Evolutionary conservation across 495 filamentous ascomycete genomes (phyloP), one percentile per base, ranked within the genome.

Genomic region (Parachaetomium inaequale): DNA sequence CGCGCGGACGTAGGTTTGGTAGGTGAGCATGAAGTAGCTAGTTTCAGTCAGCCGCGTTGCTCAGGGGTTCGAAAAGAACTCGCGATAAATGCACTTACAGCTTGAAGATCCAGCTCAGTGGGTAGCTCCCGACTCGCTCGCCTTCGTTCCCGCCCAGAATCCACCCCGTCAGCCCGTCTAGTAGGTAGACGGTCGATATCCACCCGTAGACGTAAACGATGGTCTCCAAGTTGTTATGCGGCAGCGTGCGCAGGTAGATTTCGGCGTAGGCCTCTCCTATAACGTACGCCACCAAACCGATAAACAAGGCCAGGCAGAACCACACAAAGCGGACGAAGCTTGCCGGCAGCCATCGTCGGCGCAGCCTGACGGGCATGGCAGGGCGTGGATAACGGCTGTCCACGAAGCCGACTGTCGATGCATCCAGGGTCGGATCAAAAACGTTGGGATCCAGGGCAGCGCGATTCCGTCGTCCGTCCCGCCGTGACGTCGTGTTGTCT

Each of bases 1-100:
- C 7, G 85, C 85, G 29, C 85, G 83, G n/a, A 87, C 85, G 72
- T 87, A 87, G 3, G 84, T 87, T 72, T 87, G 85, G 73, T 87
- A 87, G 2, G 85, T 87, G 19, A 86, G 70, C 70, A 80, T 79
- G 70, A 86, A 87, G 69, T 86, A 87, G 50, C 82, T 46, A 7
- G n/a, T n/a, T 28, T 65, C 71, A 43, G 40, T 63, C 31, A 52
- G 55, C 26, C 19, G 55, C 25, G 29, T 25, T 12, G 25, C 25
- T 40, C 50, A 54, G 5, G 17, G 28, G 42, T 26, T 25, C 3
- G 23, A 42, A 14, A 0, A 1, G 43, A 10, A 15, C 19, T 29
- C 17, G 19, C 31, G 21, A 36, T 23, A n/a, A 5, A 11, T 38
- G 40, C 23, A 71, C 77, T 67, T 63, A 84, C 81, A 87, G 77